These are phyloP conservation scores for Stenogyne calaminthoides DNA, from an alignment of 305 asterid genomes.

Conservation along the genomic window DNA sequence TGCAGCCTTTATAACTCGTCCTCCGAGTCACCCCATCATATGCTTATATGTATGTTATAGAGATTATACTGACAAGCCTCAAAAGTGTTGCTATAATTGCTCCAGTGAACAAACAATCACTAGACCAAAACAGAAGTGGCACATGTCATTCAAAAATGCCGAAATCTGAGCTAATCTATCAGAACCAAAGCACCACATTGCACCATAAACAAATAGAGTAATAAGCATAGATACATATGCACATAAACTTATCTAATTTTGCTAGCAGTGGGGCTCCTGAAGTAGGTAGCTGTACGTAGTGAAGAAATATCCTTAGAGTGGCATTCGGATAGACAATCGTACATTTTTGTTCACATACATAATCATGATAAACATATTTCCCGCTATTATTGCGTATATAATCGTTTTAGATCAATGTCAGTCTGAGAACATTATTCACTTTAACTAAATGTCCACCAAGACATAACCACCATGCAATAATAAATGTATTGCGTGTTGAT, in stretches of 20 bases:
- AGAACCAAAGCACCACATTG: background rate
- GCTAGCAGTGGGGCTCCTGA: background rate
- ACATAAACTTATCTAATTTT: background rate
- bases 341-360: background rate
- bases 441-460: background rate
- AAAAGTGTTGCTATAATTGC: background rate
- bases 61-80: background rate
- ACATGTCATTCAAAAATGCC: background rate
- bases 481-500: background rate
- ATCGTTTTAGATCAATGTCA: background rate
- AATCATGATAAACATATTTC: constrained; percentile 1
- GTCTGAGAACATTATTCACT: background rate
- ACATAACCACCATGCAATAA: constrained; percentile 15
- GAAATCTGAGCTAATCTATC: background rate
- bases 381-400: background rate
- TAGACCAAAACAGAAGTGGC: background rate
- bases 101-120: constrained; percentile 21
- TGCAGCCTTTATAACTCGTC: background rate
- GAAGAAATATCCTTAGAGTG: background rate
- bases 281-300: background rate
- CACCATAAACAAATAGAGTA: background rate
- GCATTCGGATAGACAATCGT: background rate
- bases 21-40: background rate
- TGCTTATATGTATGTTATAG: background rate
- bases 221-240: background rate